These are phyloP conservation scores for Fusarium neocosmosporiellum DNA, from an alignment of 2,329 filamentous ascomycete genomes.

Conservation along the genomic window DNA sequence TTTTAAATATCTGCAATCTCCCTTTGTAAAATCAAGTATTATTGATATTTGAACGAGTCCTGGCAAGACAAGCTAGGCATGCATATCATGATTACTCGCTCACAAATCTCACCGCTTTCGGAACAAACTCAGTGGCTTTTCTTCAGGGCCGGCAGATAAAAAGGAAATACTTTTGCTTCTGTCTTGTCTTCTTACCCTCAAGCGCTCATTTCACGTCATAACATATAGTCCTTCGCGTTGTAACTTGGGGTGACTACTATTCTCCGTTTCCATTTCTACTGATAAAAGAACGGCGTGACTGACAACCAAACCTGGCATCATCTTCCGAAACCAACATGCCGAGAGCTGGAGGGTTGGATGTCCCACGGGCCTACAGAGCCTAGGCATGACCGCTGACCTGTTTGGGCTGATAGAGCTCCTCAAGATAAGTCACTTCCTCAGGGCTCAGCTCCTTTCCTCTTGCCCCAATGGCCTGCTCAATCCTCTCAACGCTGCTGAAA, in stretches of 20 bases:
- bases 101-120: not conserved
- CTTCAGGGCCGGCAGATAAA: not conserved
- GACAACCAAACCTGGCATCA: no score
- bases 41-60: not conserved
- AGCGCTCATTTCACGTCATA: no score
- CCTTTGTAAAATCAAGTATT: not conserved
- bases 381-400: constrained; percentile 7
- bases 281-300: no score
- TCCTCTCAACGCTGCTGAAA: constrained; percentile 30
- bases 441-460: constrained; percentile 17
- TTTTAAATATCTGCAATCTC: not conserved
- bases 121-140: not conserved
- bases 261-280: no score
- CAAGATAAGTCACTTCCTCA: constrained; percentile 22
- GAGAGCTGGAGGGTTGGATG: no score
- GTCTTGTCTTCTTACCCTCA: not conserved
- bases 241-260: no score
- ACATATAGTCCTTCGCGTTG: no score
- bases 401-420: constrained; percentile 32
- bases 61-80: not conserved
- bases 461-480: constrained; percentile 25
- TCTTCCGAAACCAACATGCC: no score
- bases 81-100: not conserved
- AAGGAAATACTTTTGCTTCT: not conserved
- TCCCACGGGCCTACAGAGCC: not conserved